Evolutionary conservation across 2,329 filamentous ascomycete species (phyloP).

Genomic region (Dendryphion nanum): DNA sequence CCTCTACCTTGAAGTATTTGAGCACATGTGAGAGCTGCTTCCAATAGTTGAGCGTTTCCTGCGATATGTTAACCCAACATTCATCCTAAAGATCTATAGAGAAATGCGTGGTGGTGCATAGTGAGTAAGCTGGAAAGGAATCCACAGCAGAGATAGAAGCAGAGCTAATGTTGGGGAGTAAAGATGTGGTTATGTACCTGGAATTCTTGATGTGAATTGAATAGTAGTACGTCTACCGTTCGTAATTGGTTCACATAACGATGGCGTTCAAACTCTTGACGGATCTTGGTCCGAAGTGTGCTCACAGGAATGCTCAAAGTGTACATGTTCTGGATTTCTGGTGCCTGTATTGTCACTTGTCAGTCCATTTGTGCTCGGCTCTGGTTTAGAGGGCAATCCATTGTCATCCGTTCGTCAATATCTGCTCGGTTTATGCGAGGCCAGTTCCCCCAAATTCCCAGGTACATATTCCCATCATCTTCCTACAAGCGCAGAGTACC

Average conservation of each 20-base stretch:
- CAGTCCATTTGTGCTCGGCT: too few relatives aligned
- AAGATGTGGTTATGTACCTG: conserved; percentile 60
- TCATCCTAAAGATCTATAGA: too few relatives aligned
- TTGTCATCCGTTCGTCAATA: conserved; percentile 16
- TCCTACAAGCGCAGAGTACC: too few relatives aligned
- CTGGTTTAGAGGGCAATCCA: too few relatives aligned
- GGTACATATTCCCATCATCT: conserved; percentile 3
- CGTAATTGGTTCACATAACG: conserved; percentile 87
- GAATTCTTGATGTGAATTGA: conserved; percentile 89
- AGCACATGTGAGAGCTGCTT: conserved; percentile 94
- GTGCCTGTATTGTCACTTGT: conserved; percentile 75
- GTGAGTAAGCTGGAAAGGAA: too few relatives aligned
- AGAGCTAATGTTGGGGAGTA: not conserved
- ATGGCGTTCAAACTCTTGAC: conserved; percentile 95
- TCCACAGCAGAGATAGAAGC: too few relatives aligned
- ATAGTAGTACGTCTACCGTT: conserved; percentile 84
- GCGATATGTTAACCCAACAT: too few relatives aligned
- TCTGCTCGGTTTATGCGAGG: not conserved
- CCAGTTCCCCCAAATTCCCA: not conserved
- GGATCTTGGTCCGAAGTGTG: conserved; percentile 84
- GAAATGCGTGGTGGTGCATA: too few relatives aligned
- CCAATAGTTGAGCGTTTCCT: conserved; percentile 99
- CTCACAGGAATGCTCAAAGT: conserved; percentile 85
- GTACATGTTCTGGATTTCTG: conserved; percentile 98
- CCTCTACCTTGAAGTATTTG: conserved; percentile 93